phyloP scores from a whole-genome alignment of 805 yeast species.

The Candida tallmaniae region DNA sequence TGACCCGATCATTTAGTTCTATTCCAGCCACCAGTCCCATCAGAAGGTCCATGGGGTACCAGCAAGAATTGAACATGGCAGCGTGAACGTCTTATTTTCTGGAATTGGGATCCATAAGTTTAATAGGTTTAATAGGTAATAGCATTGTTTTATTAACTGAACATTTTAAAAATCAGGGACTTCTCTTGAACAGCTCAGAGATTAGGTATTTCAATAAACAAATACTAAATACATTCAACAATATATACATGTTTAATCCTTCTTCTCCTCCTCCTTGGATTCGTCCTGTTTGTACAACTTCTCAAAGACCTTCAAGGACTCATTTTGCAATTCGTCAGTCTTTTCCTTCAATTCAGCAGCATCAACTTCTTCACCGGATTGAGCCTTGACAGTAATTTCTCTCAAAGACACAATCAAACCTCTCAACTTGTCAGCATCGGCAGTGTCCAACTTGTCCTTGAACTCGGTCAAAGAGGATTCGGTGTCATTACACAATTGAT shows the following conservation, averaged over 20 bases:
- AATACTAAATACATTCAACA: no score
- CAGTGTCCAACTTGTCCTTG: constrained; percentile 43
- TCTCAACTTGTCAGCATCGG: constrained; percentile 43
- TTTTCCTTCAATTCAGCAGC: constrained; percentile 61
- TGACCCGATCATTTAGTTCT: constrained; percentile 11
- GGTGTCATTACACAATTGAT: constrained; percentile 59
- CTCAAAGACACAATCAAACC: constrained; percentile 55
- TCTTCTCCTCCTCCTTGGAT: constrained; percentile 20
- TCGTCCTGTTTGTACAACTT: constrained; percentile 43
- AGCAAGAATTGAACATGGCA: constrained; percentile 8
- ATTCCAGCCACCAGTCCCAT: constrained; percentile 11
- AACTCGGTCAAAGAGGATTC: constrained; percentile 45
- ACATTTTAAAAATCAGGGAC: not conserved
- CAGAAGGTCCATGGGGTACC: constrained; percentile 9
- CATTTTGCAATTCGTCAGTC: constrained; percentile 71
- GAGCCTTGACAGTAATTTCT: constrained; percentile 63
- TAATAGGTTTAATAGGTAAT: no score
- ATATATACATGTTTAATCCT: constrained; percentile 3
- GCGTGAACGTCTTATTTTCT: no score
- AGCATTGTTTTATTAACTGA: no score
- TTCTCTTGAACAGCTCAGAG: no score
- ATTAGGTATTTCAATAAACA: no score
- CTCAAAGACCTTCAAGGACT: constrained; percentile 73
- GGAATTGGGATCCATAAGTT: no score
- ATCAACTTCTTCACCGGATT: constrained; percentile 58